Percentiles rank a stretch among this genome's conserved stretches.
Conservation (phyloP, 371 early-diverging fungal species). For the Saksenaea vasiformis region DNA sequence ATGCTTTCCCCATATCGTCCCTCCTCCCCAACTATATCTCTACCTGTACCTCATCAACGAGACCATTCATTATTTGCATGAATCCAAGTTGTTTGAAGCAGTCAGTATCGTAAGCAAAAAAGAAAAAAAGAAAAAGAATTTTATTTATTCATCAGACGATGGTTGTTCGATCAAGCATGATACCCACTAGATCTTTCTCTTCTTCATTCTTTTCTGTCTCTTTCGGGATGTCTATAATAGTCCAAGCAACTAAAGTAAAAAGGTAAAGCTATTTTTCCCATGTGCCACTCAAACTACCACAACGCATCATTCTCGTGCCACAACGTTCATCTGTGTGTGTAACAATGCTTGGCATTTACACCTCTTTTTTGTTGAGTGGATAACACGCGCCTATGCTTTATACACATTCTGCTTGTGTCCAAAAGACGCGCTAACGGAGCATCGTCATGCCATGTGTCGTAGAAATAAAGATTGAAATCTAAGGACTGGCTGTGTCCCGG, state of each 20-base stretch:
- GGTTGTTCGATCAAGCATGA: neutral
- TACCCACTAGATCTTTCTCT: no score
- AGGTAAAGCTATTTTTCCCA: neutral
- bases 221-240: neutral
- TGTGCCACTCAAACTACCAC: neutral
- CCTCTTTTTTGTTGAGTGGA: neutral
- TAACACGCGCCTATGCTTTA: no score
- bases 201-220: neutral
- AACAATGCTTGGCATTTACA: neutral
- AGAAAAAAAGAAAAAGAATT: neutral
- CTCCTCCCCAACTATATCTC: neutral
- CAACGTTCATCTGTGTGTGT: neutral
- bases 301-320: neutral
- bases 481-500: no score
- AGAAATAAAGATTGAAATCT: no score
- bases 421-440: no score
- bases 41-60: neutral
- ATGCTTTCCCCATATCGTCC: neutral
- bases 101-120: neutral
- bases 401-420: no score
- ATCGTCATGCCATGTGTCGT: no score
- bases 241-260: no score
- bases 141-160: neutral
- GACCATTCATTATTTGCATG: neutral
- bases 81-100: slow-evolving; percentile 2